Evolutionary conservation across 345 rosid genomes (phyloP).

Genomic region (Ceriops decandra): DNA sequence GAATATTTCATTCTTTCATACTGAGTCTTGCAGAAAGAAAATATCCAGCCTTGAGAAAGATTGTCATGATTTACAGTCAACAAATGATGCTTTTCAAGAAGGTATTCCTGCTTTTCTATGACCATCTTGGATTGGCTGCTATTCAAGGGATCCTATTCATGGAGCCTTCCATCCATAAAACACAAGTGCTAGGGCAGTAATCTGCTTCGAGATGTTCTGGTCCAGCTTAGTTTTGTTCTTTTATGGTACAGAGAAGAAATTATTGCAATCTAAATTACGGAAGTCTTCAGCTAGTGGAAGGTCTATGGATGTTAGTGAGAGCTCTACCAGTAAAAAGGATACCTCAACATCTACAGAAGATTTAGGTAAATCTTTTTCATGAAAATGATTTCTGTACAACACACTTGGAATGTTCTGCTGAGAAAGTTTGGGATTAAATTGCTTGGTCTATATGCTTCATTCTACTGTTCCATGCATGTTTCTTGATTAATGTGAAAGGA

Average conservation of each 20-base stretch:
- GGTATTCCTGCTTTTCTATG: slow-evolving; percentile 38
- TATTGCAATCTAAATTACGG: slow-evolving; percentile 75
- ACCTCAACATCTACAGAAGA: slow-evolving; percentile 82
- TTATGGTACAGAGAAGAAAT: slow-evolving; percentile 73
- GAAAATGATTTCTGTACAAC: neutral
- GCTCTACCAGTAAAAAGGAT: slow-evolving; percentile 44
- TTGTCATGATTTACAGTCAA: slow-evolving; percentile 78
- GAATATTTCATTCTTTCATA: slow-evolving; percentile 1
- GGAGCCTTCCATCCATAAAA: too few relatives aligned
- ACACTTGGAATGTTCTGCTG: too few relatives aligned
- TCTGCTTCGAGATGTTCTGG: neutral
- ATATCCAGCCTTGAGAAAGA: slow-evolving; percentile 80
- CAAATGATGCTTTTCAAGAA: slow-evolving; percentile 88
- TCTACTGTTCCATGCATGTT: too few relatives aligned
- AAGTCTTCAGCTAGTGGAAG: slow-evolving; percentile 63
- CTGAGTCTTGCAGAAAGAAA: slow-evolving; percentile 61
- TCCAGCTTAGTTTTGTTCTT: slow-evolving; percentile 2
- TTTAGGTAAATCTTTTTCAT: slow-evolving; percentile 47
- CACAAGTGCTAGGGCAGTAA: too few relatives aligned
- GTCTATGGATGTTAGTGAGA: slow-evolving; percentile 40
- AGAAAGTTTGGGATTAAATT: too few relatives aligned
- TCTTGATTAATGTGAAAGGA: too few relatives aligned
- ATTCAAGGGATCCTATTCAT: neutral
- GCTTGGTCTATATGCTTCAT: too few relatives aligned
- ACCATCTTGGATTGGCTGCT: neutral